Percentiles rank a stretch among this genome's conserved stretches.
Conservation (phyloP, 2,329 filamentous ascomycete genomes). For the Cadophora sp. region DNA sequence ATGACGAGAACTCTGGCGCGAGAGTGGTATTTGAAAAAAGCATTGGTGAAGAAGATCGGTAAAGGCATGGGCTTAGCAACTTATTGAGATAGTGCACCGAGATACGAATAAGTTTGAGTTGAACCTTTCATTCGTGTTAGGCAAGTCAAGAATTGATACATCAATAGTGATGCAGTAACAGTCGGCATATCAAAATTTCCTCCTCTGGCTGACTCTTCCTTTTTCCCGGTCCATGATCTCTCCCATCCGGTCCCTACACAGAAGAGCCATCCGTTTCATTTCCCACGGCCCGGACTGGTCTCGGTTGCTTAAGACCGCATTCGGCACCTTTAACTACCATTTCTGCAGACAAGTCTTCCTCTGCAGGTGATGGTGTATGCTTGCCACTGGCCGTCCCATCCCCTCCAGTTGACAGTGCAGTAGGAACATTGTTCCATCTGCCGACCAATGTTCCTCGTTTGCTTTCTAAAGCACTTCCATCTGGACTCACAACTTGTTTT, state of each 20-base stretch:
- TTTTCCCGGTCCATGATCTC: constrained; percentile 27
- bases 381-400: constrained; percentile 24
- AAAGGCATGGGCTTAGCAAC: constrained; percentile 71
- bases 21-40: constrained; percentile 87
- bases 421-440: constrained; percentile 24
- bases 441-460: constrained; percentile 23
- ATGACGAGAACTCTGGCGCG: constrained; percentile 76
- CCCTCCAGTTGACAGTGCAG: constrained; percentile 9
- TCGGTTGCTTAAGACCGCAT: constrained; percentile 41
- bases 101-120: constrained; percentile 12
- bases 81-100: constrained; percentile 25
- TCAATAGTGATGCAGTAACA: constrained; percentile 6
- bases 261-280: constrained; percentile 40
- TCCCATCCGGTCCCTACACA: constrained; percentile 39
- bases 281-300: constrained; percentile 41
- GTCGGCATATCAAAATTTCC: constrained; percentile 17
- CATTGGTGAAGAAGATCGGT: constrained; percentile 78
- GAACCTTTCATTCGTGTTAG: neutral
- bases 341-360: constrained; percentile 17
- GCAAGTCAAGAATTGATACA: constrained; percentile 15
- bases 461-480: constrained; percentile 5
- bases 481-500: constrained; percentile 1
- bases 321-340: constrained; percentile 42
- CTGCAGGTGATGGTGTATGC: constrained; percentile 8
- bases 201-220: constrained; percentile 13